A percentile compares a stretch with the other conserved stretches of the same genome.
Conservation (phyloP, 495 filamentous ascomycete genomes). For the Aspergillus sclerotiicarbonarius region DNA sequence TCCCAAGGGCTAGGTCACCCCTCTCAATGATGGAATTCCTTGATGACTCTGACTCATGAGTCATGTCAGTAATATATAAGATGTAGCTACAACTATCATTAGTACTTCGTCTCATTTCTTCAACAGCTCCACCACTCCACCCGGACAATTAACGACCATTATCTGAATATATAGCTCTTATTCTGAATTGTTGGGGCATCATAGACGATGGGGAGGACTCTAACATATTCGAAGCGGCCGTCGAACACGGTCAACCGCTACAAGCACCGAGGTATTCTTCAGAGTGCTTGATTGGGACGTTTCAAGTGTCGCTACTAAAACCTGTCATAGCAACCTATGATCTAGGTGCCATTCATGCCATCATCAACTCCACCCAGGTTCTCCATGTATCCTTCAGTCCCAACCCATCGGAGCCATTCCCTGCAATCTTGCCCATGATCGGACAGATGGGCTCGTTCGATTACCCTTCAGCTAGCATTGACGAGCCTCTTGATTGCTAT, state of each 20-base stretch:
- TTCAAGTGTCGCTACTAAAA: conserved; percentile 13
- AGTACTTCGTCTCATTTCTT: not conserved
- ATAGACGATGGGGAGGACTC: conserved; percentile 43
- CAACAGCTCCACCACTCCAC: not conserved
- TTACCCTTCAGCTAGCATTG: conserved; percentile 58
- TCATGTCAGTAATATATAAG: not conserved
- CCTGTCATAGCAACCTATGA: conserved; percentile 64
- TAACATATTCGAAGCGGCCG: conserved; percentile 65
- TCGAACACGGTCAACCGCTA: conserved; percentile 73
- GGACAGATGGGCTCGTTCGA: conserved; percentile 75
- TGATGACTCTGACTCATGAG: not conserved
- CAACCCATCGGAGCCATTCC: conserved; percentile 63
- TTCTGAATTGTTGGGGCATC: not conserved
- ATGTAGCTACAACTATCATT: not conserved
- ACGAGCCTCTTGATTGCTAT: conserved; percentile 73
- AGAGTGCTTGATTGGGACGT: not conserved
- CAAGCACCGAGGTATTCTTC: conserved; percentile 57
- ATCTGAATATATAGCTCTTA: not conserved
- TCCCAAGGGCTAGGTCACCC: not conserved
- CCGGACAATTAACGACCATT: not conserved
- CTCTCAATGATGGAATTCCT: not conserved
- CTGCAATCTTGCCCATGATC: conserved; percentile 82
- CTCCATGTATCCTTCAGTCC: conserved; percentile 81
- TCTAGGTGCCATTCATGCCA: conserved; percentile 69
- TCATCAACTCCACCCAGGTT: conserved; percentile 74